Base-by-base conservation (phyloP, 1,284 basidiomycete species). In the Trichosporon ovoides region DNA sequence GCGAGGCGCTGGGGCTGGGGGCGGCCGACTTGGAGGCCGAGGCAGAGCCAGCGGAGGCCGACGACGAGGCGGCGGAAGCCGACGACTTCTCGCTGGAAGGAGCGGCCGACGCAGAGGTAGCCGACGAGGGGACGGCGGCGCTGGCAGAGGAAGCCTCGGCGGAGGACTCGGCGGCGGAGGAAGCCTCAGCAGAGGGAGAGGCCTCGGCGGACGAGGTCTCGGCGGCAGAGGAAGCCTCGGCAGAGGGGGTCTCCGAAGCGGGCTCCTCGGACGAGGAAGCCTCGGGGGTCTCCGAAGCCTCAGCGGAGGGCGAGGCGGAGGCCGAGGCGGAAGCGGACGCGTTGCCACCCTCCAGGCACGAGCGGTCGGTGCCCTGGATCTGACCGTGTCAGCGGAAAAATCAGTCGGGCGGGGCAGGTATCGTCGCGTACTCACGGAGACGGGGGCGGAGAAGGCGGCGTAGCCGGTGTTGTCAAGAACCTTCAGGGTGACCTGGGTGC, bases 401-500 rank as follows among this genome's bases (percentile, higher is more conserved):
- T 14, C 22, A 13, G 24, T 7, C 22, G 12, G 16, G 3, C n/a
- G 16, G 43, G n/a, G 43, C 24, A 28, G 3, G 14, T 1, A 3
- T 14, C 20, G 22, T 10, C 4, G 7, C 5, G 16, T 48, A 67
- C 68, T 50, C 40, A 71, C 69, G 52, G 66, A 68, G 37, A 69
- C 19, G 38, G 66, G 60, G 14, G 69, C 68, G 11, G 71, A 68
- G 69, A 70, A 73, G 34, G 55, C 57, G 38, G 67, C 62, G 58
- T 55, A 56, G 64, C 74, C 74, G 18, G 60, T 65, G 7, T 62
- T 49, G 63, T 74, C 74, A 35, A 69, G 67, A 22, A 75, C 18
- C 60, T 67, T 67, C 51, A 76, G 43, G 56, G 69, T 76, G 60
- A 76, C 60, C 61, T 60, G 61, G 58, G 66, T 67, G 54, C 67